Evolutionary conservation across 2,329 filamentous ascomycete species (phyloP).

Genomic region (Nothophoma quercina): DNA sequence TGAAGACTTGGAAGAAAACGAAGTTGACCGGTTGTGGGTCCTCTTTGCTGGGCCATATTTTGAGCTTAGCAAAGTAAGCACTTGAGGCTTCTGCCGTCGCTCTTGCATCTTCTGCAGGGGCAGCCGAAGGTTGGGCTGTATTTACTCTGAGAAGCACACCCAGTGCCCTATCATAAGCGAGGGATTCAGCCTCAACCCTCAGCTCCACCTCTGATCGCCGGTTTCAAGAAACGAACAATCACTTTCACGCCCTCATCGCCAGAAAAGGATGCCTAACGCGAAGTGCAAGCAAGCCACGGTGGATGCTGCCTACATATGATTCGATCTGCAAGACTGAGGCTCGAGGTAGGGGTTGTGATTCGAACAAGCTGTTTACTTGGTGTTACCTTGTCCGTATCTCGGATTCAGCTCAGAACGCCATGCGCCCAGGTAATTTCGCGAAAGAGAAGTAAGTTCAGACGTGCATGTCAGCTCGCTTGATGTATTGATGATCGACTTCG

Average conservation of each 20-base stretch:
- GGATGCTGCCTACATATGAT: not conserved
- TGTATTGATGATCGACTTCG: not conserved
- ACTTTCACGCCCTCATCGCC: not conserved
- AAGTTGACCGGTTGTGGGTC: too few relatives aligned
- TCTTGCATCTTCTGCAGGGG: slow-evolving; percentile 1
- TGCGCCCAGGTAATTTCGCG: not conserved
- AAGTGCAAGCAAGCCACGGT: not conserved
- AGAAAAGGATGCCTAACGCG: not conserved
- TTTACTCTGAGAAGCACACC: not conserved
- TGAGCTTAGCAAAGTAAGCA: not conserved
- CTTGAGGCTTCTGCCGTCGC: not conserved
- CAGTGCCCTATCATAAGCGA: not conserved
- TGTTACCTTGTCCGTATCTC: slow-evolving; percentile 2
- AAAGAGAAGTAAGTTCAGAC: not conserved
- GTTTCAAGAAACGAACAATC: not conserved
- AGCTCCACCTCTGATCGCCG: not conserved
- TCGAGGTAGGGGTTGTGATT: not conserved
- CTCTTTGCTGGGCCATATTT: too few relatives aligned
- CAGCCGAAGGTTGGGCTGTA: not conserved
- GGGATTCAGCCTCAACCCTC: slow-evolving; percentile 5
- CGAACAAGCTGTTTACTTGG: not conserved
- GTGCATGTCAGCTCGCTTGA: not conserved
- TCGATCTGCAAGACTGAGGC: not conserved
- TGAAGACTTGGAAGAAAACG: too few relatives aligned
- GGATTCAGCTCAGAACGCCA: slow-evolving; percentile 13